Evolutionary conservation across 495 filamentous ascomycete genomes (phyloP).

Genomic region (Acidiella bohemica): DNA sequence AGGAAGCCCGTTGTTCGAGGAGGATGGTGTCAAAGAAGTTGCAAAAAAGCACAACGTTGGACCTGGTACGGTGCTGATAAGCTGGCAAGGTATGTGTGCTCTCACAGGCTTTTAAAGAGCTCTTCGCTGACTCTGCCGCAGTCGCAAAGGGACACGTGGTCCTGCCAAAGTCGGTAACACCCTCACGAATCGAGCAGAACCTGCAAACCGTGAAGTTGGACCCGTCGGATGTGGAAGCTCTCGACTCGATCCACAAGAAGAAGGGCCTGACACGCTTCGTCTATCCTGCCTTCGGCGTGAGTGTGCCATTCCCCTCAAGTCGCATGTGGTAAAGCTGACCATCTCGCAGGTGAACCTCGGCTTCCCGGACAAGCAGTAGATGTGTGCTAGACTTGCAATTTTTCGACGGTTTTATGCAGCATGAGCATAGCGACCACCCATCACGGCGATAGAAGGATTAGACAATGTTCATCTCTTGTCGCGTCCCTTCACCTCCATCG

Average conservation of each 20-base stretch:
- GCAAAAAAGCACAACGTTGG: constrained; percentile 54
- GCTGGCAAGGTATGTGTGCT: constrained; percentile 51
- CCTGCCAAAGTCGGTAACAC: constrained; percentile 66
- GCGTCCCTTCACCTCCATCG: constrained; percentile 22
- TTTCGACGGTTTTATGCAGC: too few relatives aligned
- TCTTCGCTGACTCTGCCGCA: constrained; percentile 19
- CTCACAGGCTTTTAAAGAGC: constrained; percentile 14
- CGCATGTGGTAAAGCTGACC: too few relatives aligned
- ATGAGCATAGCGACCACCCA: too few relatives aligned
- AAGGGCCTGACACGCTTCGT: constrained; percentile 57
- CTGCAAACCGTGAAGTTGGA: constrained; percentile 54
- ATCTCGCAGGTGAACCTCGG: constrained; percentile 17
- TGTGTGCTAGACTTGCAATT: background rate
- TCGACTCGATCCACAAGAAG: constrained; percentile 45
- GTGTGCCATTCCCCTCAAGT: constrained; percentile 1
- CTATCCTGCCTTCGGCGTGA: constrained; percentile 61
- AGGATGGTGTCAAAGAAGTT: constrained; percentile 53
- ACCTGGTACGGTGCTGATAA: constrained; percentile 51
- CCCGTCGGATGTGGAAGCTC: constrained; percentile 47
- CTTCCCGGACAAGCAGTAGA: constrained; percentile 18
- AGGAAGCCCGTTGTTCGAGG: constrained; percentile 56
- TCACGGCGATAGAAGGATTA: too few relatives aligned
- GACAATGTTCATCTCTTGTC: constrained; percentile 4
- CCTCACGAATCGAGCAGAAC: constrained; percentile 62
- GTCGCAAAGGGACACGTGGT: constrained; percentile 61